Conservation (phyloP, 164 flowering plant species). For the Stephania yunnanensis region DNA sequence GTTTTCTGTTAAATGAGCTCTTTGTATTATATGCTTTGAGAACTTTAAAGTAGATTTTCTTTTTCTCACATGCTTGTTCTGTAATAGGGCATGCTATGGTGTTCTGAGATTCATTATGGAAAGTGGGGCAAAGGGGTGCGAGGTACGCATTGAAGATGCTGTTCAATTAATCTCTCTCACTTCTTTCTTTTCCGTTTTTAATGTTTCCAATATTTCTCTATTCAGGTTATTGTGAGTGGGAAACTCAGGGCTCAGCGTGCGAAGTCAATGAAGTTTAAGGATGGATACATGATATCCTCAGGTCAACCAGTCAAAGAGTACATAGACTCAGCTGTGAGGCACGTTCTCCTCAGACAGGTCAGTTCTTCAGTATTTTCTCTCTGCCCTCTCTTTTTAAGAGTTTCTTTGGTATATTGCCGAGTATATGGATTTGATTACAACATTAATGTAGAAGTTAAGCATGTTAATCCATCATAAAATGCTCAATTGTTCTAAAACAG, state of each 20-base stretch:
- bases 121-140: conserved; percentile 90
- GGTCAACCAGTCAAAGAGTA: conserved; percentile 83
- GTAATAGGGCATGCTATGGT: conserved; percentile 79
- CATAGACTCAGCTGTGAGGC: conserved; percentile 79
- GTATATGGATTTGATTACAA: too few species aligned
- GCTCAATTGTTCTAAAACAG: neutral
- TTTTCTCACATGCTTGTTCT: neutral
- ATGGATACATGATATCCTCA: conserved; percentile 83
- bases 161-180: neutral
- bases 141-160: conserved; percentile 34
- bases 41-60: neutral
- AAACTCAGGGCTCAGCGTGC: conserved; percentile 79
- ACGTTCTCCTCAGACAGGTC: conserved; percentile 82
- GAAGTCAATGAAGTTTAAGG: conserved; percentile 87
- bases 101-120: conserved; percentile 81
- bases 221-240: conserved; percentile 84
- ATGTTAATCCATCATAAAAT: neutral
- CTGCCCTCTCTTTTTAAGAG: neutral
- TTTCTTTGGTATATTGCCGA: too few species aligned
- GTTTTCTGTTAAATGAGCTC: too few species aligned
- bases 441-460: neutral
- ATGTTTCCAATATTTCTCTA: neutral
- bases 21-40: neutral
- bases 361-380: neutral
- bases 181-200: neutral